A percentile compares a stretch with the other conserved stretches of the same genome.
Evolutionary conservation across 1,284 basidiomycete species (phyloP).

Genomic region (Sporisorium sorghi): DNA sequence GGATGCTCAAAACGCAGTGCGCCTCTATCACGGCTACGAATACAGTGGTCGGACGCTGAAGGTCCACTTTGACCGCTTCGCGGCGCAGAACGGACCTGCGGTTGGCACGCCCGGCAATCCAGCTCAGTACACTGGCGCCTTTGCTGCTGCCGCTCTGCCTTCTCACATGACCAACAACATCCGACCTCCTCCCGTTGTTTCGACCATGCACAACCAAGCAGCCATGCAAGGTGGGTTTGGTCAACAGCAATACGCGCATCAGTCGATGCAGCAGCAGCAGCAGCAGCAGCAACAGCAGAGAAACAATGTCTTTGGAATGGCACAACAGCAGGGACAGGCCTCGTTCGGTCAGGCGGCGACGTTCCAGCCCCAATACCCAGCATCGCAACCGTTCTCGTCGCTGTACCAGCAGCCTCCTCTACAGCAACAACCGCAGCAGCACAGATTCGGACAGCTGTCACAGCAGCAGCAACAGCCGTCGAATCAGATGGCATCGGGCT

Average conservation of each 20-base stretch:
- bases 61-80: constrained; percentile 80
- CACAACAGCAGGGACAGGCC: constrained; percentile 24
- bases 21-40: constrained; percentile 75
- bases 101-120: constrained; percentile 59
- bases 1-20: constrained; percentile 87
- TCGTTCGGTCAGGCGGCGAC: constrained; percentile 17
- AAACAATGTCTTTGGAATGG: constrained; percentile 6
- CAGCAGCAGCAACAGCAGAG: constrained; percentile 27
- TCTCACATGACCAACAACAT: constrained; percentile 53
- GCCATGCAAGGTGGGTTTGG: constrained; percentile 18
- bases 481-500: constrained; percentile 14
- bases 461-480: constrained; percentile 39
- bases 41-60: constrained; percentile 85
- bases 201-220: constrained; percentile 23
- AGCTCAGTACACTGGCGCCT: constrained; percentile 67
- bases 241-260: constrained; percentile 23
- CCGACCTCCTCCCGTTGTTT: constrained; percentile 13
- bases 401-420: constrained; percentile 29
- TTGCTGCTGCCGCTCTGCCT: constrained; percentile 60
- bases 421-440: constrained; percentile 19
- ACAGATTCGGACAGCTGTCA: constrained; percentile 15
- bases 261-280: constrained; percentile 27
- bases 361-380: constrained; percentile 18
- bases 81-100: constrained; percentile 44
- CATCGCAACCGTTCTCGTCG: background rate